phyloP scores from a whole-genome alignment of 106 monocot species.

The Acorus calamus region DNA sequence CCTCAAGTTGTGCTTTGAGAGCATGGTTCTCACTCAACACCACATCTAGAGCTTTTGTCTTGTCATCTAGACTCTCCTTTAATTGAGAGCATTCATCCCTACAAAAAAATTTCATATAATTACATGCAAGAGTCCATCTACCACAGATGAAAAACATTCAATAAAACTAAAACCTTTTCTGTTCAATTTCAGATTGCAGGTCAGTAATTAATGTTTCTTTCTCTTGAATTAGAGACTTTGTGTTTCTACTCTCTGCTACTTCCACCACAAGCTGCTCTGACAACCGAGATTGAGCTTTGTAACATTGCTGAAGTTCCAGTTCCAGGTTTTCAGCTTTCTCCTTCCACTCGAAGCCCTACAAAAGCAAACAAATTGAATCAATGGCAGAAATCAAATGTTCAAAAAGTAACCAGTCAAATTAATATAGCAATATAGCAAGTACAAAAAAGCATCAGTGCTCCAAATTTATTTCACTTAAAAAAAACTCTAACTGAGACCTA shows the following conservation, averaged over 20 bases:
- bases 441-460: no score
- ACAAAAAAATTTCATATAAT: conserved; percentile 3
- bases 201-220: conserved; percentile 38
- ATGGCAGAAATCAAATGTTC: no score
- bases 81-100: conserved; percentile 75
- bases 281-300: conserved; percentile 79
- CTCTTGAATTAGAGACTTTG: conserved; percentile 57
- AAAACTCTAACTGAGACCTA: no score
- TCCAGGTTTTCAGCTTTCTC: conserved; percentile 89
- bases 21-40: conserved; percentile 49
- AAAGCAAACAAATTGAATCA: not conserved
- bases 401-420: no score
- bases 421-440: no score
- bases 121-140: not conserved
- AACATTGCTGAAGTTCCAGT: conserved; percentile 85
- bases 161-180: conserved; percentile 48
- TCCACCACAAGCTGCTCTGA: conserved; percentile 86
- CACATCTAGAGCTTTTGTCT: conserved; percentile 61
- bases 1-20: conserved; percentile 59
- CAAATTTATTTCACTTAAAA: no score
- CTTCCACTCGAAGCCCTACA: conserved; percentile 89
- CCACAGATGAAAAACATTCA: not conserved
- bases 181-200: conserved; percentile 46
- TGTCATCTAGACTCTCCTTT: conserved; percentile 55
- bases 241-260: conserved; percentile 62